phyloP scores from a whole-genome alignment of 2,329 filamentous ascomycete species.

The Byssochlamys sp. region DNA sequence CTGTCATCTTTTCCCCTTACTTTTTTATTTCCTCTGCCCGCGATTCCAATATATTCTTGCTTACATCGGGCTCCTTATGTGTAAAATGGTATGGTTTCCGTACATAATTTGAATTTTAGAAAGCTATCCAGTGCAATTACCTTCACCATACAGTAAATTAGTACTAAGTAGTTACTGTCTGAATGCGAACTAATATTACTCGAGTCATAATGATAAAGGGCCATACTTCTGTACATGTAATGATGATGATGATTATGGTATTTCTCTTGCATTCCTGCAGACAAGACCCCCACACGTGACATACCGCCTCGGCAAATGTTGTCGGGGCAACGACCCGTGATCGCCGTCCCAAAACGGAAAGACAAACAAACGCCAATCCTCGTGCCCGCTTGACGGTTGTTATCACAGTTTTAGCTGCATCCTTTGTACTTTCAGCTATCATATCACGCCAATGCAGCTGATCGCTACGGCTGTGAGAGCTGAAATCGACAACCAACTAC shows the following conservation, averaged over 20 bases:
- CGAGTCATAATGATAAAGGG: too few relatives aligned
- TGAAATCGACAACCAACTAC: neutral
- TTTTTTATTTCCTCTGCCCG: neutral
- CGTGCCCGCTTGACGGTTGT: constrained; percentile 1
- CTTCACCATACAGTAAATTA: too few relatives aligned
- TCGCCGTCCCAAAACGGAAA: constrained; percentile 5
- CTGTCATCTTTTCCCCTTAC: neutral
- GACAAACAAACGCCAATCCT: neutral
- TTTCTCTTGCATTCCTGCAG: neutral
- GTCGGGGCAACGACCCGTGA: constrained; percentile 8
- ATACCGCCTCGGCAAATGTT: constrained; percentile 1
- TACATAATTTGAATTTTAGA: neutral
- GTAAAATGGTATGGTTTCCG: neutral
- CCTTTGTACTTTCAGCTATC: neutral
- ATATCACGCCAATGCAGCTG: neutral
- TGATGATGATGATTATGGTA: too few relatives aligned
- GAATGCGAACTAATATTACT: too few relatives aligned
- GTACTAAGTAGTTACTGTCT: too few relatives aligned
- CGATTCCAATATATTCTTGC: neutral
- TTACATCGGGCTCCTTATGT: neutral
- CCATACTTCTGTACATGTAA: too few relatives aligned
- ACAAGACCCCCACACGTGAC: neutral
- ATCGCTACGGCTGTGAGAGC: neutral
- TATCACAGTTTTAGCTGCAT: neutral
- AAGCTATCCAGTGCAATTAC: neutral